Evolutionary conservation across 2,329 filamentous ascomycete species (phyloP).

Genomic region (Aspergillus tanneri): DNA sequence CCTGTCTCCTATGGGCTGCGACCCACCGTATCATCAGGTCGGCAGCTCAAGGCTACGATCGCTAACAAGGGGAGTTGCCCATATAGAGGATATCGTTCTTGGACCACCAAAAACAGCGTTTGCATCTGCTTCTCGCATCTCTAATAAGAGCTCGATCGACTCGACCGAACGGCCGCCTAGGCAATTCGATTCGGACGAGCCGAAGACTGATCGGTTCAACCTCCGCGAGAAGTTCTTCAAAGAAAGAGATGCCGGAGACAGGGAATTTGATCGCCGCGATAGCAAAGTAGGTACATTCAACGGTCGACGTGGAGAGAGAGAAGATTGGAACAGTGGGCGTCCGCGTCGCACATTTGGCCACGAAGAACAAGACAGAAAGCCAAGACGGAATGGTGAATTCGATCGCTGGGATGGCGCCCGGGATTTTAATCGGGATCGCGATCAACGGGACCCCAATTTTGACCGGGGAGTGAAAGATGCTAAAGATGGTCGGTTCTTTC

Average conservation of each 20-base stretch:
- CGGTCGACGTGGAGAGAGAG: conserved; percentile 40
- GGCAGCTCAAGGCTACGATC: conserved; percentile 2
- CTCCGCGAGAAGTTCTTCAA: conserved; percentile 53
- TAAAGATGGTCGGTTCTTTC: conserved; percentile 55
- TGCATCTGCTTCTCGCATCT: conserved; percentile 66
- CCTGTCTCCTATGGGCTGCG: conserved; percentile 1
- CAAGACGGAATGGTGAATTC: conserved; percentile 44
- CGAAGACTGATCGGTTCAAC: conserved; percentile 62
- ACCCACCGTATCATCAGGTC: neutral
- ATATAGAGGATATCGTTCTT: conserved; percentile 75
- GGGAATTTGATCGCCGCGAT: conserved; percentile 41
- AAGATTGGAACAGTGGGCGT: conserved; percentile 44
- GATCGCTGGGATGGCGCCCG: conserved; percentile 42
- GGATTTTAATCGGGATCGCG: conserved; percentile 53
- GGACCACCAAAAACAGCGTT: conserved; percentile 82
- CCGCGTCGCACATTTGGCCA: conserved; percentile 41
- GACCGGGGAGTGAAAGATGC: conserved; percentile 50
- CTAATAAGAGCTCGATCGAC: conserved; percentile 48
- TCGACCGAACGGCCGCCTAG: conserved; percentile 45
- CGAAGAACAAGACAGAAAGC: conserved; percentile 44
- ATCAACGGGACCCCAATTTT: conserved; percentile 54
- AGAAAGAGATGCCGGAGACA: conserved; percentile 37
- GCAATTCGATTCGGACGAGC: conserved; percentile 55
- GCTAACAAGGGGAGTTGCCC: conserved; percentile 33
- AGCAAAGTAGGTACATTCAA: conserved; percentile 32